Base-by-base conservation (phyloP, 1,284 basidiomycete species). In the Volvariella volvacea region DNA sequence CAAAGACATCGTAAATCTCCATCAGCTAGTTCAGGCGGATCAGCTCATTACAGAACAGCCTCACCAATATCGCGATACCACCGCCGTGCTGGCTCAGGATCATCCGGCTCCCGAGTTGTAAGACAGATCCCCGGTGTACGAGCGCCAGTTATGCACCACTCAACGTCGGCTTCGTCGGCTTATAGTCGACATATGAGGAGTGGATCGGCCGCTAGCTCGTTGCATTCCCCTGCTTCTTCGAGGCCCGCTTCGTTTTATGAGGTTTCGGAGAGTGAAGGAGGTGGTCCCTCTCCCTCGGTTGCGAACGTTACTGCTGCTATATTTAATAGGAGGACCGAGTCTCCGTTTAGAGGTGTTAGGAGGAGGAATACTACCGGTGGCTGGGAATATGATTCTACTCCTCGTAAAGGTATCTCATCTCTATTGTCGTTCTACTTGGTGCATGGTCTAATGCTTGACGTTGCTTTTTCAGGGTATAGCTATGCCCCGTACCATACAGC, bases 171-270 rank as follows among this genome's bases (percentile, higher is more conserved):
- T 28, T 28, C 25, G 6, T 28, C 25, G 25, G 25, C 25, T 6
- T 28, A 28, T 28, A 28, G 12, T 12, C 6, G 25, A 1, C 87
- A 89, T 61, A 66, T 66, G 25, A 75, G 88, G 10, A 78, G 80
- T 4, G 84, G 80, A 51, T 88, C 86, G 14, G 73, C 83, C 0
- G 62, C 84, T n/a, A 87, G 85, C 0, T 88, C 85, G 0, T 69
- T 76, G 4, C 80, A 85, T 49, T 88, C 84, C 0, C 71, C 80
- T 4, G 64, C 76, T 2, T 86, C 83, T 0, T 88, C 86, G 2
- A 71, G 86, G 2, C 86, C 80, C 2, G 76, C 79, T 1, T 88
- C 85, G 8, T 79, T 78, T 50, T 86, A 88, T 52, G 88, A 89
- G 52, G 69, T 69, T 4, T 84, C 81, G 4, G 87, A 88, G 49